A percentile compares a stretch with the other conserved stretches of the same genome.
phyloP scores from a whole-genome alignment of 106 monocot species.

The Dendrobium officinale region DNA sequence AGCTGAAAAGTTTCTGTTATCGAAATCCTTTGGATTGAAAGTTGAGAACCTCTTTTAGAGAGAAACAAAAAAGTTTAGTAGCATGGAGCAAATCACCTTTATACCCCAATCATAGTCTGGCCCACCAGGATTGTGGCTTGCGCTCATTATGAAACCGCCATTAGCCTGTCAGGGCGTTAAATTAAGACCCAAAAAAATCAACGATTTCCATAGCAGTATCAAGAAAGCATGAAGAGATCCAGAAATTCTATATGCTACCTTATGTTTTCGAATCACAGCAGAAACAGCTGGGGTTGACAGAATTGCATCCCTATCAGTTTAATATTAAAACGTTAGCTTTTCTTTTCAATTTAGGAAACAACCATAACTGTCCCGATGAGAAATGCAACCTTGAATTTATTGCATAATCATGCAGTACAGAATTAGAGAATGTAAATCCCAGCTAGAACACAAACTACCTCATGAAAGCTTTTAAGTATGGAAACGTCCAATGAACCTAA shows the following conservation, averaged over 20 bases:
- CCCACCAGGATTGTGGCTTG: constrained; percentile 99
- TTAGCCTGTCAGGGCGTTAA: constrained; percentile 50
- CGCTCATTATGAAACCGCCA: constrained; percentile 99
- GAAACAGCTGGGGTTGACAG: constrained; percentile 99
- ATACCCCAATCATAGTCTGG: constrained; percentile 99
- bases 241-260: constrained; percentile 28
- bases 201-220: background rate
- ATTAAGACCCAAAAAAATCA: constrained; percentile 4
- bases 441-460: background rate
- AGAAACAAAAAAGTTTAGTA: background rate
- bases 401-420: background rate
- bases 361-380: background rate
- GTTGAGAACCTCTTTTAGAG: background rate
- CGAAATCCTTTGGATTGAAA: background rate
- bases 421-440: background rate
- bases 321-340: background rate
- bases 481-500: background rate
- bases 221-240: background rate
- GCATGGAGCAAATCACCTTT: constrained; percentile 41
- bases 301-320: constrained; percentile 66
- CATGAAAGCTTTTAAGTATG: background rate
- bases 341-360: constrained; percentile 1
- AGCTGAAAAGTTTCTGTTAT: background rate
- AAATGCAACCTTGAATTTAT: background rate
- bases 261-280: constrained; percentile 78